A percentile compares a stretch with the other conserved stretches of the same genome.
Conservation (phyloP, 352 stramenopile genomes). For the Phytopythium helicoides region DNA sequence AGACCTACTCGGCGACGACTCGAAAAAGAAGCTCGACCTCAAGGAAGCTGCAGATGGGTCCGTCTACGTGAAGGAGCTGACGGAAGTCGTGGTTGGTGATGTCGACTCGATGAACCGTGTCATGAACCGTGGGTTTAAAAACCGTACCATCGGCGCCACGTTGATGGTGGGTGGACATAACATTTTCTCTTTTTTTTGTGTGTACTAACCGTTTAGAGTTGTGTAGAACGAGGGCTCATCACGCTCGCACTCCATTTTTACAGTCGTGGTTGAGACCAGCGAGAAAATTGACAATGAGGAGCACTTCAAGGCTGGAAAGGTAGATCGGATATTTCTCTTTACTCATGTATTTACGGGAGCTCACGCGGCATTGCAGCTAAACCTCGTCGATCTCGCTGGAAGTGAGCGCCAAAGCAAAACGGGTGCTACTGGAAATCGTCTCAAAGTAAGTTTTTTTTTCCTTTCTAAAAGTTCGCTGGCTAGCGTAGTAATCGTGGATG, state of each 20-base stretch:
- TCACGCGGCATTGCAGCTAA: constrained; percentile 33
- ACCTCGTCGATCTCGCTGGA: constrained; percentile 78
- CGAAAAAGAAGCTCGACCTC: constrained; percentile 80
- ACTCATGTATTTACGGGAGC: no score
- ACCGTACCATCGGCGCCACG: constrained; percentile 73
- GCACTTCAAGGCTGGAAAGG: constrained; percentile 82
- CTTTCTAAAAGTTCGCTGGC: no score
- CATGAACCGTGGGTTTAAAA: constrained; percentile 84
- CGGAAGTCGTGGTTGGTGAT: constrained; percentile 71
- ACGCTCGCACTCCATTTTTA: constrained; percentile 86
- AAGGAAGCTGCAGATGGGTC: constrained; percentile 79
- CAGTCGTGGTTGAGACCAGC: constrained; percentile 76
- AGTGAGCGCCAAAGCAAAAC: constrained; percentile 86
- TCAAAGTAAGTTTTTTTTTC: constrained; percentile 42
- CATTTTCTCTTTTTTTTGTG: background rate
- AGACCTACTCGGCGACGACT: constrained; percentile 83
- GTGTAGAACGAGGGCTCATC: constrained; percentile 77
- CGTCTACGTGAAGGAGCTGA: constrained; percentile 91
- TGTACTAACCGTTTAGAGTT: no score
- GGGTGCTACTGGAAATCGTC: constrained; percentile 66
- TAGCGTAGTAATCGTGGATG: background rate
- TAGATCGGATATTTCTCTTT: constrained; percentile 10
- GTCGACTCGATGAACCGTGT: constrained; percentile 80
- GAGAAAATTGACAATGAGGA: constrained; percentile 75
- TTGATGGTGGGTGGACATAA: constrained; percentile 51